These are phyloP conservation scores for Phytophthora syringae DNA, from an alignment of 352 stramenopile genomes.

Conservation along the genomic window DNA sequence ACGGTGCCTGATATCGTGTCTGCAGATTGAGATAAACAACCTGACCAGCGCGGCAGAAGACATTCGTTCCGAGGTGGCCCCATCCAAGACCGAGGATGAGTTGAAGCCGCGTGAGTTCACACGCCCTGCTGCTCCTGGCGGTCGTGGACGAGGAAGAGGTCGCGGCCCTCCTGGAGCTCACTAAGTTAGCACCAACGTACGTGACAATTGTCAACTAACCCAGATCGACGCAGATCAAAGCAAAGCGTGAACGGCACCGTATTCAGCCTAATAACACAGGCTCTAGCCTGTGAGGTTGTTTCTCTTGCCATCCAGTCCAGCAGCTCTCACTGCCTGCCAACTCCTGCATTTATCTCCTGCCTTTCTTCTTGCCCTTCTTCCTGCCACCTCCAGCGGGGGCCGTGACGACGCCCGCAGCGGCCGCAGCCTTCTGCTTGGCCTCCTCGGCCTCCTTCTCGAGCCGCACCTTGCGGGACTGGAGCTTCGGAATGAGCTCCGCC, in stretches of 20 bases:
- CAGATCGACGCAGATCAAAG: conserved; percentile 16
- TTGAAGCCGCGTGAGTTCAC: conserved; percentile 74
- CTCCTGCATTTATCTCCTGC: conserved; percentile 66
- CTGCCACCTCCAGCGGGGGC: conserved; percentile 56
- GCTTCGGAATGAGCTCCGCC: conserved; percentile 85
- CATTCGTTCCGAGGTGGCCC: conserved; percentile 64
- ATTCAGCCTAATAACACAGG: conserved; percentile 21
- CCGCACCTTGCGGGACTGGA: conserved; percentile 80
- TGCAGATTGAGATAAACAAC: conserved; percentile 82
- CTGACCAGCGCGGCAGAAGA: conserved; percentile 60
- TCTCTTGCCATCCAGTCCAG: neutral
- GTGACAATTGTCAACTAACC: conserved; percentile 6
- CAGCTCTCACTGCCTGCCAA: neutral
- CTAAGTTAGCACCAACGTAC: conserved; percentile 27
- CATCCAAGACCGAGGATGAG: conserved; percentile 66
- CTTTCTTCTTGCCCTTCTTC: conserved; percentile 91
- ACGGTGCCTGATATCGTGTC: conserved; percentile 9
- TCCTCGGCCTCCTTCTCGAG: conserved; percentile 77
- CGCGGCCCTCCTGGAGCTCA: conserved; percentile 39
- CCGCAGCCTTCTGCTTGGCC: conserved; percentile 51
- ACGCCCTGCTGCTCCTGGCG: conserved; percentile 72
- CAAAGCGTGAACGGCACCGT: conserved; percentile 28
- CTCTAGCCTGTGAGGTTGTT: conserved; percentile 22
- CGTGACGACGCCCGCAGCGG: conserved; percentile 33
- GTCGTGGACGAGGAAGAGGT: conserved; percentile 56